phyloP scores from a whole-genome alignment of 805 yeast genomes.

The Cyberlindnera samutprakarnensis region DNA sequence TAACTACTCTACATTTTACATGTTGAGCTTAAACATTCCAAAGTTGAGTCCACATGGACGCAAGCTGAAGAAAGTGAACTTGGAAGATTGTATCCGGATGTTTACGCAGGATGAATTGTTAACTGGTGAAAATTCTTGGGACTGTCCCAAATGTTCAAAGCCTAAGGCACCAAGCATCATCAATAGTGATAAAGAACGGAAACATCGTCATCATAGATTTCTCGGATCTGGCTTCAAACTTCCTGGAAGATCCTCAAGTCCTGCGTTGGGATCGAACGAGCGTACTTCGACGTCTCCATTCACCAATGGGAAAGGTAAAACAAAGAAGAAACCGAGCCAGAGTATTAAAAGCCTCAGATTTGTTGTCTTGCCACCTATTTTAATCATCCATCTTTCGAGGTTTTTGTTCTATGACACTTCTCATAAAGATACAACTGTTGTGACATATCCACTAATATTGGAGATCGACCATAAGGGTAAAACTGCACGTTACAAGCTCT shows the following conservation, averaged over 20 bases:
- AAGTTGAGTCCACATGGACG: slow-evolving; percentile 21
- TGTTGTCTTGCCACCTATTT: slow-evolving; percentile 69
- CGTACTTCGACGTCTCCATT: not conserved
- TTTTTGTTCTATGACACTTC: slow-evolving; percentile 51
- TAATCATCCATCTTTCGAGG: slow-evolving; percentile 81
- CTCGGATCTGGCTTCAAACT: slow-evolving; percentile 18
- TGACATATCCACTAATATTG: slow-evolving; percentile 49
- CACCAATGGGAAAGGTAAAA: slow-evolving; percentile 2
- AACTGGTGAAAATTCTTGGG: slow-evolving; percentile 75
- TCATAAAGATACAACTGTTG: slow-evolving; percentile 42
- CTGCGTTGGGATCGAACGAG: slow-evolving; percentile 5
- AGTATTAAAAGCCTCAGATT: slow-evolving; percentile 66
- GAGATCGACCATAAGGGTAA: slow-evolving; percentile 36
- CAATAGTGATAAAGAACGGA: slow-evolving; percentile 7
- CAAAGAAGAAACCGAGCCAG: slow-evolving; percentile 2
- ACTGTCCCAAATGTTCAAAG: slow-evolving; percentile 60
- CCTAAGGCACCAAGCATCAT: slow-evolving; percentile 10
- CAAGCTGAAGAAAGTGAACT: slow-evolving; percentile 29
- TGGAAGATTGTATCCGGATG: slow-evolving; percentile 57
- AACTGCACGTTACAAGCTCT: slow-evolving; percentile 39
- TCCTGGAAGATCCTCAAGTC: slow-evolving; percentile 24
- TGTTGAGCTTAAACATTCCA: slow-evolving; percentile 58
- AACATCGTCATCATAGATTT: slow-evolving; percentile 19
- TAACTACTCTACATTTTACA: slow-evolving; percentile 55
- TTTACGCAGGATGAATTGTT: slow-evolving; percentile 59